phyloP scores from a whole-genome alignment of 1,139 yeast species.

The Geotrichum cucujoidarum region DNA sequence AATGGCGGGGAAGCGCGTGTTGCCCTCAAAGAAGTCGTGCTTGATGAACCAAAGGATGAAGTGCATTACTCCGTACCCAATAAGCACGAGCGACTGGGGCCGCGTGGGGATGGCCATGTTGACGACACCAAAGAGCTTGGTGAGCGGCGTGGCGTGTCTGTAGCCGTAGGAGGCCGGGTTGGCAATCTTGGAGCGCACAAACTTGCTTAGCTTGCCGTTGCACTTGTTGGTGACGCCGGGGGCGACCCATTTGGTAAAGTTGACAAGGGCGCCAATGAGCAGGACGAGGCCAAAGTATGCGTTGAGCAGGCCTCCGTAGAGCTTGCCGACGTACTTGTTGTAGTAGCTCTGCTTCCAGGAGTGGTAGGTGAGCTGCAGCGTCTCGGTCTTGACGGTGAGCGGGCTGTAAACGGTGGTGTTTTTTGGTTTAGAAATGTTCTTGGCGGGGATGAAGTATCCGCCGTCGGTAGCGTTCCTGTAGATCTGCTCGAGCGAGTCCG shows the following conservation, averaged over 20 bases:
- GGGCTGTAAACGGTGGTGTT: slow-evolving; percentile 5
- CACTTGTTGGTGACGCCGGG: slow-evolving; percentile 10
- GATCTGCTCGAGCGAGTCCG: not conserved
- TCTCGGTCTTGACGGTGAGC: not conserved
- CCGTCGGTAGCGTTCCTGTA: slow-evolving; percentile 9
- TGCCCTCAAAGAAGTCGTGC: slow-evolving; percentile 8
- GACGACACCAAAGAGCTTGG: slow-evolving; percentile 24
- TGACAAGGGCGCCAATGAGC: slow-evolving; percentile 22
- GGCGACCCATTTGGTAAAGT: slow-evolving; percentile 17
- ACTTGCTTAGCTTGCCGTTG: slow-evolving; percentile 6
- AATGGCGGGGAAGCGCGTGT: slow-evolving; percentile 5
- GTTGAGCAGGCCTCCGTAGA: slow-evolving; percentile 26
- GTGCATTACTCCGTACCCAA: slow-evolving; percentile 22
- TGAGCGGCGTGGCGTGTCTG: slow-evolving; percentile 14
- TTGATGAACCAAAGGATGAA: slow-evolving; percentile 20
- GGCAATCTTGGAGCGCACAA: slow-evolving; percentile 5
- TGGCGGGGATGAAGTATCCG: slow-evolving; percentile 11
- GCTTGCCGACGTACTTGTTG: slow-evolving; percentile 1
- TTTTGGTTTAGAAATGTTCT: not conserved
- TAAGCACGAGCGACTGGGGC: slow-evolving; percentile 23
- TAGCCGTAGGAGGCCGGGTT: slow-evolving; percentile 17
- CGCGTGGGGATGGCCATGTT: slow-evolving; percentile 26
- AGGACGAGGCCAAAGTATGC: slow-evolving; percentile 29
- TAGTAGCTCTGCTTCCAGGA: not conserved
- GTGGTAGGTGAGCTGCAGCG: not conserved